Conservation (phyloP, 2,329 filamentous ascomycete species). For the Aspergillus uvarum region DNA sequence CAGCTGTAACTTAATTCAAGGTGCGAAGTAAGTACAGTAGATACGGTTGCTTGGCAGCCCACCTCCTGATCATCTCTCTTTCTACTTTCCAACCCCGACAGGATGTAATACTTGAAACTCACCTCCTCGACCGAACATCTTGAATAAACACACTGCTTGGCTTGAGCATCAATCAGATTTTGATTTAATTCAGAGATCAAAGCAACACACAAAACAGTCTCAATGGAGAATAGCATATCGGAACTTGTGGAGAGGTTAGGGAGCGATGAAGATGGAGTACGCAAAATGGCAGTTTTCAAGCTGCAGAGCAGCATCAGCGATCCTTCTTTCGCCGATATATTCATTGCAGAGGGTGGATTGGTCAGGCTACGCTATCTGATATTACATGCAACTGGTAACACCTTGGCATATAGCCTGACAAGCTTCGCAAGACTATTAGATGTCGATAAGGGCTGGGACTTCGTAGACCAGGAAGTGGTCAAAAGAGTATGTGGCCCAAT, state of each 20-base stretch:
- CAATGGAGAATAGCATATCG: conserved; percentile 56
- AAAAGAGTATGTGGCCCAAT: conserved; percentile 54
- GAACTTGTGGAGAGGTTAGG: conserved; percentile 60
- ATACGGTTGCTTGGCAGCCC: conserved; percentile 3
- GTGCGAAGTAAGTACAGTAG: neutral
- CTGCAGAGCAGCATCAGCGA: conserved; percentile 93
- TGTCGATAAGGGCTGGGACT: conserved; percentile 96
- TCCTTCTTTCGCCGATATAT: conserved; percentile 92
- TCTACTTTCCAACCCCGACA: neutral
- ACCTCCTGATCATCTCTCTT: conserved; percentile 3
- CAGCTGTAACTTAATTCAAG: neutral
- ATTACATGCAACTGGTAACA: conserved; percentile 85
- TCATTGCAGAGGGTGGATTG: conserved; percentile 86
- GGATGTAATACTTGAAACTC: neutral
- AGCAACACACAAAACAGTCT: neutral
- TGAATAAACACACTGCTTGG: neutral
- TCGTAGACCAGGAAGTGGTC: conserved; percentile 53
- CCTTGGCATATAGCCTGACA: conserved; percentile 89
- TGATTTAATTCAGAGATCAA: neutral
- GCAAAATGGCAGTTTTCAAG: conserved; percentile 99
- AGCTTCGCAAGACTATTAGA: conserved; percentile 84
- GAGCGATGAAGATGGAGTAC: conserved; percentile 77
- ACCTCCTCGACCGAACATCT: neutral
- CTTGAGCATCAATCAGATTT: neutral
- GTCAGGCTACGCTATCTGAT: conserved; percentile 78